Conservation (phyloP, 1,139 yeast species). For the Zygosaccharomyces sapae region DNA sequence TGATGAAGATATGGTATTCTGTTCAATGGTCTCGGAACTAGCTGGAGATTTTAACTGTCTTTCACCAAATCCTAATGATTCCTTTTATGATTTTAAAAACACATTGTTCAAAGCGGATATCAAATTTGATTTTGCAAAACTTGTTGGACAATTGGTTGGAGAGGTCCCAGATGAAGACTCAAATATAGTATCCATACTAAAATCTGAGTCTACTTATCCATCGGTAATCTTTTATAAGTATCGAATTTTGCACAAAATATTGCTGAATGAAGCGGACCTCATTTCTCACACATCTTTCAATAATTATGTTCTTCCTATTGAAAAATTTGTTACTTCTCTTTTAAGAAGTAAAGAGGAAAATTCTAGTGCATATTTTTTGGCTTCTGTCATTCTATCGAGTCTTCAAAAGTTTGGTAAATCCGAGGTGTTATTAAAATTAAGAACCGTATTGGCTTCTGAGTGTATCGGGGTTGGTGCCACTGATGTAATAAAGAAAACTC, state of each 20-base stretch:
- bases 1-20: slow-evolving; percentile 19
- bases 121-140: slow-evolving; percentile 26
- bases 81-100: slow-evolving; percentile 19
- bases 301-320: slow-evolving; percentile 34
- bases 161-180: neutral
- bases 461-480: slow-evolving; percentile 50
- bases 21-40: slow-evolving; percentile 39
- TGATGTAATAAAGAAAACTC: slow-evolving; percentile 43
- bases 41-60: slow-evolving; percentile 39
- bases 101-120: slow-evolving; percentile 17
- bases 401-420: slow-evolving; percentile 39
- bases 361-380: slow-evolving; percentile 35
- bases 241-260: slow-evolving; percentile 23
- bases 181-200: slow-evolving; percentile 1
- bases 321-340: slow-evolving; percentile 34
- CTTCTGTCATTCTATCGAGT: slow-evolving; percentile 42
- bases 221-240: slow-evolving; percentile 24
- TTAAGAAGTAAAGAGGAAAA: slow-evolving; percentile 26
- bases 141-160: slow-evolving; percentile 19
- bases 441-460: slow-evolving; percentile 63
- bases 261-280: slow-evolving; percentile 36
- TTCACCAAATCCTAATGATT: slow-evolving; percentile 23
- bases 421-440: slow-evolving; percentile 46
- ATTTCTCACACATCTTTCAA: slow-evolving; percentile 35
- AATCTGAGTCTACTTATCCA: slow-evolving; percentile 3